Percentiles rank a stretch among this genome's conserved stretches.
phyloP scores from a whole-genome alignment of 108 stramenopile genomes.

The Stephanodiscus triporus region DNA sequence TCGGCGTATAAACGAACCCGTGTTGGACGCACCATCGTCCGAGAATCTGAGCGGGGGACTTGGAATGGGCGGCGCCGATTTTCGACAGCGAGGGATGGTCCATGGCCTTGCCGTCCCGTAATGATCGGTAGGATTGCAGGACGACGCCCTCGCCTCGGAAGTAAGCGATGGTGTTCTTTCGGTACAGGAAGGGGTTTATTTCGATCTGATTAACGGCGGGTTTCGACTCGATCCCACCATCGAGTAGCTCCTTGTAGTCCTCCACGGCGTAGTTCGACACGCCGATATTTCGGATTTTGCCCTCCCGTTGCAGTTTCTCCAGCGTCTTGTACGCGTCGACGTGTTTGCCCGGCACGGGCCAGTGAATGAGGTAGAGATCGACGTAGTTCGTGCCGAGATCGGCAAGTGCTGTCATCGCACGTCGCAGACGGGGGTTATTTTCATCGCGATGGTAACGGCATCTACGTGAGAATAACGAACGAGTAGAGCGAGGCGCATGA shows the following conservation, averaged over 20 bases:
- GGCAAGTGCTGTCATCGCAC: conserved; percentile 45
- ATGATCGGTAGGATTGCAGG: conserved; percentile 86
- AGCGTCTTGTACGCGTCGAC: conserved; percentile 86
- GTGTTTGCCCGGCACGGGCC: conserved; percentile 91
- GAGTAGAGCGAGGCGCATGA: not conserved
- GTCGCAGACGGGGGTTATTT: too few relatives aligned
- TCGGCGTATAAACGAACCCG: conserved; percentile 89
- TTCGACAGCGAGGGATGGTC: conserved; percentile 62
- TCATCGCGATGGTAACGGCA: not conserved
- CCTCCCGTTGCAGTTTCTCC: conserved; percentile 58
- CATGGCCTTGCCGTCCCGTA: conserved; percentile 87
- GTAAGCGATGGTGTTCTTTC: conserved; percentile 77
- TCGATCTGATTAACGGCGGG: conserved; percentile 93
- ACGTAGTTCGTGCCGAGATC: conserved; percentile 87
- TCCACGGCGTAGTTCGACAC: conserved; percentile 80
- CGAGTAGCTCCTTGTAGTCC: conserved; percentile 84
- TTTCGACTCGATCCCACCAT: conserved; percentile 52
- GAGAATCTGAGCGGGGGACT: conserved; percentile 84
- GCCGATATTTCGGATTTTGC: conserved; percentile 76
- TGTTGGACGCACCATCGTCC: conserved; percentile 95
- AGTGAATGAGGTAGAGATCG: conserved; percentile 92
- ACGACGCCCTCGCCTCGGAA: conserved; percentile 80
- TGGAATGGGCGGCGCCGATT: conserved; percentile 64
- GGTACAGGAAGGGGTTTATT: conserved; percentile 91
- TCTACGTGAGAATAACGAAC: conserved; percentile 2